Evolutionary conservation across 371 early-diverging fungal species (phyloP).

Genomic region (Zychaea mexicana): DNA sequence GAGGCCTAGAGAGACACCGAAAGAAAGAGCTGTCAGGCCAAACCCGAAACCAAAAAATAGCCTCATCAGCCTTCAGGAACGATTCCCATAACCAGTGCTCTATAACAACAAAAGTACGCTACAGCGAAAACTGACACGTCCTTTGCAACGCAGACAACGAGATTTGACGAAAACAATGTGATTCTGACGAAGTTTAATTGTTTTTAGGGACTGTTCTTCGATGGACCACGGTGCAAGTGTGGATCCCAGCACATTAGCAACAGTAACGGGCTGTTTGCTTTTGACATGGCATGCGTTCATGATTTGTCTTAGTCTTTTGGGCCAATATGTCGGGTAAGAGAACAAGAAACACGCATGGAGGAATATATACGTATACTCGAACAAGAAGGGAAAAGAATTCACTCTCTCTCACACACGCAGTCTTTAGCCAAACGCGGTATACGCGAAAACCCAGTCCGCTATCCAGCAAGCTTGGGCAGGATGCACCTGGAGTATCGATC

Average conservation of each 20-base stretch:
- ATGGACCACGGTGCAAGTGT: background rate
- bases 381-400: no score
- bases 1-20: no score
- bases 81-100: no score
- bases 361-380: no score
- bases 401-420: background rate
- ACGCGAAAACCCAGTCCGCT: slow-evolving; percentile 41
- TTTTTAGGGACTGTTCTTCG: background rate
- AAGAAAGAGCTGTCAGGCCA: no score
- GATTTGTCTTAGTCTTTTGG: slow-evolving; percentile 39
- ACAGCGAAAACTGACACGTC: no score
- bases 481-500: slow-evolving; percentile 77
- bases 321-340: slow-evolving; percentile 46
- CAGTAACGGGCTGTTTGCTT: slow-evolving; percentile 12
- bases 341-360: no score
- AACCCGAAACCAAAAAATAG: no score
- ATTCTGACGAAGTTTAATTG: background rate
- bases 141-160: no score
- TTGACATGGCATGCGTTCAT: slow-evolving; percentile 46
- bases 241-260: slow-evolving; percentile 11
- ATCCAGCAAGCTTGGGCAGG: slow-evolving; percentile 45
- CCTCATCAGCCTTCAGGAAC: no score
- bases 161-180: no score
- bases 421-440: slow-evolving; percentile 57
- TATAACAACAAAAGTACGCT: no score